Conservation (phyloP, 495 filamentous ascomycete species). For the Annulohypoxylon nitens region DNA sequence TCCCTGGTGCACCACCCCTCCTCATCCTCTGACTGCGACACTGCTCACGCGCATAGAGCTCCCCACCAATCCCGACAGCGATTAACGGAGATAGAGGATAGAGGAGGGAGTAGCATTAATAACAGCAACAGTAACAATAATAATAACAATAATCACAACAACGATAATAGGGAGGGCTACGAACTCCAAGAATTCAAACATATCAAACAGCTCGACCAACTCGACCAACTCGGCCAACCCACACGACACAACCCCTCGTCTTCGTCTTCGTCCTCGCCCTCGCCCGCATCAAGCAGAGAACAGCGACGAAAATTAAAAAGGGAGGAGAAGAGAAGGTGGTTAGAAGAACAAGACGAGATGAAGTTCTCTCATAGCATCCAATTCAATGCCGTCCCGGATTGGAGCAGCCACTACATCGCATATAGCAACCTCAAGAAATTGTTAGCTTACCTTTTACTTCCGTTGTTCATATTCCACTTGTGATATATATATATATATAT, state of each 20-base stretch:
- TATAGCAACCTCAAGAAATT: constrained; percentile 99
- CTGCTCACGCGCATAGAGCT: constrained; percentile 43
- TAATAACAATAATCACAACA: neutral
- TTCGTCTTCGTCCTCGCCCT: neutral
- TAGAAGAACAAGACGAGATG: constrained; percentile 84
- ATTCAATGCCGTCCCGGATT: constrained; percentile 99
- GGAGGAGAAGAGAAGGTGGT: constrained; percentile 66
- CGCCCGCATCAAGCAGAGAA: constrained; percentile 21
- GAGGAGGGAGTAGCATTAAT: constrained; percentile 56
- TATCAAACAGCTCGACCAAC: neutral
- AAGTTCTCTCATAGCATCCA: constrained; percentile 99
- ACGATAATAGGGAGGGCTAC: constrained; percentile 25
- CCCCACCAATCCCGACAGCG: constrained; percentile 38
- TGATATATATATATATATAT: neutral
- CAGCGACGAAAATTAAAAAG: constrained; percentile 53
- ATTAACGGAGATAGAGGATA: constrained; percentile 48
- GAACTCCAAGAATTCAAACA: constrained; percentile 51
- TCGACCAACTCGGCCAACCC: neutral
- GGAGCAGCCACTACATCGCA: constrained; percentile 96
- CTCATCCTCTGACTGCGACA: constrained; percentile 59
- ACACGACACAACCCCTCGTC: constrained; percentile 14
- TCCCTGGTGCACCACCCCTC: constrained; percentile 53
- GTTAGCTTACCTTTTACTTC: constrained; percentile 65
- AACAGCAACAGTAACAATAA: neutral
- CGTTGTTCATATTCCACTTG: neutral